Base-by-base conservation (phyloP, 73 alveolate species). In the Vitrella brassicaformis region DNA sequence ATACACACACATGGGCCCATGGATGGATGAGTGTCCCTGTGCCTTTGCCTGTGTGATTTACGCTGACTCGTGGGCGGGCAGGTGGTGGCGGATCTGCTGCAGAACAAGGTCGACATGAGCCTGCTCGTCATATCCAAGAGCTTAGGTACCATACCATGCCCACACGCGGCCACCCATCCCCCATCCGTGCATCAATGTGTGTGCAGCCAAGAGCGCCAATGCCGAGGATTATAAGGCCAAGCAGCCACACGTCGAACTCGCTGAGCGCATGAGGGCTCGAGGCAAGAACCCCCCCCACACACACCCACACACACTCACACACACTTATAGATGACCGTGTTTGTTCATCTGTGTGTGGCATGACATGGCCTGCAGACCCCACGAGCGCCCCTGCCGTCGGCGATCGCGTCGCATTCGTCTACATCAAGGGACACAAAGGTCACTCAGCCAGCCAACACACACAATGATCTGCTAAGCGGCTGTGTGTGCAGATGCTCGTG, bases 191-290 rank as follows among this genome's bases (percentile, higher is more conserved):
- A 9, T 47, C 27, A 26, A 22, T 0, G 27, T 9, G 68, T 80
- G 72, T 72, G 77, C 28, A 39, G 68, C 27, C 27, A 9, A 85
- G 70, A 74, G 80, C 26, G 78, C 90, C 22, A 74, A 87, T 31
- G 68, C 70, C 27, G 47, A 79, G 72, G 74, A 74, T 47, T 95
- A 96, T 75, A 88, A 81, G 39, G 95, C 96, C 29, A 95, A 88
- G 78, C 94, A 93, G 84, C 98, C 99, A 22, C 99, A 97, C 91
- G 99, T 97, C 27, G 99, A 92, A 86, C 91, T 97, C 68, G 99
- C 99, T 47, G 98, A 96, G 81, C 90, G 91, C 79, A 97, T 97
- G 99, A n/a, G n/a, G n/a, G n/a, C n/a, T n/a, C 84, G 96, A 71
- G 85, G 95, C 78, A 89, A 96, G 81, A 95, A 86, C 28, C 9